Evolutionary conservation across 768 basidiomycete species (phyloP), one percentile per base, ranked within the genome.

Genomic region (Kockovaella imperatae): DNA sequence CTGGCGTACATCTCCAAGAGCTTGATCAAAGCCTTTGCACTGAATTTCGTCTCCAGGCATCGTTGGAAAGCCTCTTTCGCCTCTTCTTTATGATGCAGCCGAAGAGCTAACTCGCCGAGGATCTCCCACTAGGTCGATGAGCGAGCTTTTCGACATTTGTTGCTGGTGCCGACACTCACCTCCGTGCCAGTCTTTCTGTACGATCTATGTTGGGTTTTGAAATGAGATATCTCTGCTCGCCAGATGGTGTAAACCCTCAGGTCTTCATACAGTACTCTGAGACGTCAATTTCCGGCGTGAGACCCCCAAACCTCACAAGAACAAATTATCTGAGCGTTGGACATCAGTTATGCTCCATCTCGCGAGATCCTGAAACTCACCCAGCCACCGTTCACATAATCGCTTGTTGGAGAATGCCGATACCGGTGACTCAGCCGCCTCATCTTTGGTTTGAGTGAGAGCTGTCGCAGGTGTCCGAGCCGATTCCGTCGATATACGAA

Each of bases 251-350:
- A 97, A 3, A 99, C 86, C 14, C 95, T 82, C 31, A 99, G 76
- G 69, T 99, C 95, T 87, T 97, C 91, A 66, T 96, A 96, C 4
- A 99, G 75, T 3, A 96, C 90, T 89, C 95, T 96, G 75, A 93
- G 24, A 29, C 28, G 28, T 35, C 28, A 24, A 35, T 14, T 10
- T 14, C 10, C 20, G 21, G 18, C 10, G 25, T 28, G 24, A 24
- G 6, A 23, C 28, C 31, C 21, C 31, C n/a, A 40, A 31, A 17
- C 57, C 57, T 40, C 42, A 61, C 59, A 65, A 50, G 41, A 65
- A 99, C 52, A 97, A 69, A 58, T 97, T 97, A 67, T 96, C 64
- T 54, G 40, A 6, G 10, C 11, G 10, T 11, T 42, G 23, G 28
- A 35, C 10, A 31, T 44, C 34, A 49, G 52, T 39, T 31, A 7